phyloP scores from a whole-genome alignment of 441 rosid species.

The Lepidium campestre region DNA sequence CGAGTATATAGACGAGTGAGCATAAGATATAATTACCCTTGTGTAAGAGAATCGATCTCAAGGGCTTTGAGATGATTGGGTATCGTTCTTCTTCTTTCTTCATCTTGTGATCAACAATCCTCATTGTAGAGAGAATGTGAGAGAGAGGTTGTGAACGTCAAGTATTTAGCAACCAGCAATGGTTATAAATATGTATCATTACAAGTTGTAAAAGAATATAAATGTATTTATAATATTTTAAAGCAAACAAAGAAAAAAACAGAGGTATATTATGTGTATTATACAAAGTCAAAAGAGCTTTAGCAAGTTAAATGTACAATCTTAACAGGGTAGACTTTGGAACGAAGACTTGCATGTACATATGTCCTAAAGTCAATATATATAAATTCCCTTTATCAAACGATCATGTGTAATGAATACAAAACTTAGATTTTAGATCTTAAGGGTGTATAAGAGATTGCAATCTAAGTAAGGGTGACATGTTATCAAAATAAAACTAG shows the following conservation, averaged over 20 bases:
- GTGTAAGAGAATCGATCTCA: conserved; percentile 12
- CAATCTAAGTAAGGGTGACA: not conserved
- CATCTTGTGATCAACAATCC: conserved; percentile 2
- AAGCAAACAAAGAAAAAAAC: not conserved
- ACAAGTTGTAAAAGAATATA: conserved; percentile 7
- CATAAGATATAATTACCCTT: conserved; percentile 13
- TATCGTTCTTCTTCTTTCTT: conserved; percentile 11
- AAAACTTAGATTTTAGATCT: conserved; percentile 11
- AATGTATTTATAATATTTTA: not conserved
- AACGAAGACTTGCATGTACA: not conserved
- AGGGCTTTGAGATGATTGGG: not conserved
- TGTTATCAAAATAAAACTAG: not conserved
- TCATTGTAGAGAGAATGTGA: not conserved
- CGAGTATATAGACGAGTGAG: conserved; percentile 27
- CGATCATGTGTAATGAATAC: not conserved
- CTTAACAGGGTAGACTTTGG: not conserved
- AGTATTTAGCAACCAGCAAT: not conserved
- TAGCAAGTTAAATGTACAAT: not conserved
- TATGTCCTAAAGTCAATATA: not conserved
- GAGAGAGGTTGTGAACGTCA: not conserved
- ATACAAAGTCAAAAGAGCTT: not conserved
- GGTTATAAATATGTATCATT: not conserved
- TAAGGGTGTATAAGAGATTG: not conserved
- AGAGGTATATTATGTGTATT: not conserved
- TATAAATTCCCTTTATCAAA: not conserved